Percentiles rank a stretch among this genome's conserved stretches.
phyloP scores from a whole-genome alignment of 768 basidiomycete genomes.

The Cyathus striatus region DNA sequence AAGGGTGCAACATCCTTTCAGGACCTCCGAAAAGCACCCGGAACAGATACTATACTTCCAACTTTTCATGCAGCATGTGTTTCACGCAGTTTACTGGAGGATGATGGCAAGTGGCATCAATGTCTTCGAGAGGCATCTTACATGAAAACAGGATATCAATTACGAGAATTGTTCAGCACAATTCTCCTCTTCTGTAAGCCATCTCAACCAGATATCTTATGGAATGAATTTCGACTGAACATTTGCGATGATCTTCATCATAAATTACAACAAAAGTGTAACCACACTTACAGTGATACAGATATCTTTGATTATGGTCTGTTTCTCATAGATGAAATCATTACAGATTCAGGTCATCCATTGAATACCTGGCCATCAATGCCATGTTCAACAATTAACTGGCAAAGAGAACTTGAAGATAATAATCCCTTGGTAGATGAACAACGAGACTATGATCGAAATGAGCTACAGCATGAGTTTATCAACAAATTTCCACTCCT shows the following conservation, averaged over 20 bases:
- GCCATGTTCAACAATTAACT: conserved; percentile 18
- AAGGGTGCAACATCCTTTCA: no score
- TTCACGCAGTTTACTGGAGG: no score
- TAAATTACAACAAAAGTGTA: conserved; percentile 8
- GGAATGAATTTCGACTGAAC: conserved; percentile 22
- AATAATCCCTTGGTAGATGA: conserved; percentile 23
- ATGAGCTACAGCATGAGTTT: conserved; percentile 5
- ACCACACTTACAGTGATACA: conserved; percentile 15
- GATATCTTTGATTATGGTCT: conserved; percentile 36
- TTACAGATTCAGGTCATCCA: conserved; percentile 13
- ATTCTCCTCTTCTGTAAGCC: conserved; percentile 30
- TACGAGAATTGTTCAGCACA: conserved; percentile 33
- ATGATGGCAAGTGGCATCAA: conserved; percentile 38
- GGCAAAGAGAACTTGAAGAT: conserved; percentile 9
- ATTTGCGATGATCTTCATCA: conserved; percentile 36
- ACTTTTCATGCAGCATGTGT: no score
- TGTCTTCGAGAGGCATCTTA: conserved; percentile 35
- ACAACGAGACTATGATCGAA: conserved; percentile 16
- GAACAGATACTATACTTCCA: no score
- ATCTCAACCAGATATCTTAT: conserved; percentile 24
- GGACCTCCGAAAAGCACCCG: no score
- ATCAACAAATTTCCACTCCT: conserved; percentile 8
- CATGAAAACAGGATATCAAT: conserved; percentile 29
- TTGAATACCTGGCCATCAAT: conserved; percentile 20
- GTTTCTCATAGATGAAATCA: conserved; percentile 25